Evolutionary conservation across 768 basidiomycete species (phyloP).

Genomic region (Rhodosporidiobolus sp.): DNA sequence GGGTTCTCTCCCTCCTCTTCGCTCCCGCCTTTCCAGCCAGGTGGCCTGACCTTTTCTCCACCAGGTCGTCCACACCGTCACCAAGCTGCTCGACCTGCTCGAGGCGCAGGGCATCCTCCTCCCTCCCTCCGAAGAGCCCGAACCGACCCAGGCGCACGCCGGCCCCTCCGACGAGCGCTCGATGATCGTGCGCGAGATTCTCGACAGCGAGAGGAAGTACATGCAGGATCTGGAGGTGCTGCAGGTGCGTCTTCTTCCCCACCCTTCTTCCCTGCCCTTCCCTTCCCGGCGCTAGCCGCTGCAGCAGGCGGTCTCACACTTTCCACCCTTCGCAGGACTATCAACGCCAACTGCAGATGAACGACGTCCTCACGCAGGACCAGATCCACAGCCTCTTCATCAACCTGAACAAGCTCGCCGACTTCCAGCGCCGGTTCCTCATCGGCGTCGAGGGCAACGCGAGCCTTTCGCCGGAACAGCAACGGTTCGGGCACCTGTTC

Average conservation of each 20-base stretch:
- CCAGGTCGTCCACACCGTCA: slow-evolving; percentile 85
- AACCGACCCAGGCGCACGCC: slow-evolving; percentile 10
- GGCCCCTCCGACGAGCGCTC: slow-evolving; percentile 38
- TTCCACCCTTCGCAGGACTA: slow-evolving; percentile 65
- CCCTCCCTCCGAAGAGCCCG: slow-evolving; percentile 15
- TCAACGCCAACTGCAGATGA: slow-evolving; percentile 73
- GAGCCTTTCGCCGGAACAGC: slow-evolving; percentile 74
- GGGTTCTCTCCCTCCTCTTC: background rate
- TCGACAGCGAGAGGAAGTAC: slow-evolving; percentile 95
- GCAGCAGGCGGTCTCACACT: no score
- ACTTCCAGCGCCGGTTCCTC: slow-evolving; percentile 92
- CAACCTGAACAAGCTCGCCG: slow-evolving; percentile 86
- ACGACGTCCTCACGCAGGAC: slow-evolving; percentile 84
- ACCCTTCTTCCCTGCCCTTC: background rate
- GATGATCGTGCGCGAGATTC: slow-evolving; percentile 68
- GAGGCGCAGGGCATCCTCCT: slow-evolving; percentile 57
- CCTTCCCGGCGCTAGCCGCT: background rate
- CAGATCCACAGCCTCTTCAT: slow-evolving; percentile 95
- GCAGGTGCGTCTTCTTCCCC: slow-evolving; percentile 62
- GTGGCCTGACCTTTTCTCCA: background rate
- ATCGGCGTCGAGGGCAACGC: slow-evolving; percentile 83
- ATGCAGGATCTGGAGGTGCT: slow-evolving; percentile 96
- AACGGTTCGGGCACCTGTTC: slow-evolving; percentile 84
- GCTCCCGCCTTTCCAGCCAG: background rate
- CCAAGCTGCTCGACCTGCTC: slow-evolving; percentile 73